Base-by-base conservation (phyloP, 2,329 filamentous ascomycete species). In the Metarhizium album region DNA sequence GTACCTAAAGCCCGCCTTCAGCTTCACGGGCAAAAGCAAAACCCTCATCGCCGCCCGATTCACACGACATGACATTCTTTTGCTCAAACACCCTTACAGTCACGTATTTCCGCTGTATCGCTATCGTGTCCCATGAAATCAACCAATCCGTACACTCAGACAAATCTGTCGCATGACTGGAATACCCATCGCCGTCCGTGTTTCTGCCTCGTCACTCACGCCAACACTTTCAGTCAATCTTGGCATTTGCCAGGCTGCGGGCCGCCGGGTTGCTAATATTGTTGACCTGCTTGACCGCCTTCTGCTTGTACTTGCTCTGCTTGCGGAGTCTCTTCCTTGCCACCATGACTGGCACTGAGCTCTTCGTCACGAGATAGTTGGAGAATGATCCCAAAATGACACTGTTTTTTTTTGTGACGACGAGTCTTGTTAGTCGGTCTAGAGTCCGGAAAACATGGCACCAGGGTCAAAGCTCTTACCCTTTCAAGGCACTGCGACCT, bases 361-460 rank as follows among this genome's bases (percentile, higher is more conserved):
- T 95, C 71, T 97, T 97, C 37, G 90, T 95, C 31, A 98, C 90
- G 7, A 98, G 76, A 63, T 98, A 98, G 65, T 97, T 97, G 54
- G 88, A 95, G 68, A 98, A 97, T 0, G 90, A 96, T 24, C 93
- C 93, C 29, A 98, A 78, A 54, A 98, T 84, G 22, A 96, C 91
- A 63, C 90, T 94, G 59, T 46, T 20, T 33, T n/a, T n/a, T n/a
- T n/a, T n/a, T n/a, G n/a, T n/a, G 8, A 47, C 3, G 2, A 2
- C n/a, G 35, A 6, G 7, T 29, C 11, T 9, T n/a, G 64, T 74
- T 63, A 71, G 67, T 52, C 42, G 27, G 33, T n/a, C n/a, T n/a
- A n/a, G 27, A 40, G 37, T 11, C 16, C 37, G 7, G 4, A 4
- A 16, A 14, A 16, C 11, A 14, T 35, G 33, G n/a, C n/a, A n/a